Evolutionary conservation across 2,329 filamentous ascomycete genomes (phyloP).

Genomic region (Aspergillus sp.): DNA sequence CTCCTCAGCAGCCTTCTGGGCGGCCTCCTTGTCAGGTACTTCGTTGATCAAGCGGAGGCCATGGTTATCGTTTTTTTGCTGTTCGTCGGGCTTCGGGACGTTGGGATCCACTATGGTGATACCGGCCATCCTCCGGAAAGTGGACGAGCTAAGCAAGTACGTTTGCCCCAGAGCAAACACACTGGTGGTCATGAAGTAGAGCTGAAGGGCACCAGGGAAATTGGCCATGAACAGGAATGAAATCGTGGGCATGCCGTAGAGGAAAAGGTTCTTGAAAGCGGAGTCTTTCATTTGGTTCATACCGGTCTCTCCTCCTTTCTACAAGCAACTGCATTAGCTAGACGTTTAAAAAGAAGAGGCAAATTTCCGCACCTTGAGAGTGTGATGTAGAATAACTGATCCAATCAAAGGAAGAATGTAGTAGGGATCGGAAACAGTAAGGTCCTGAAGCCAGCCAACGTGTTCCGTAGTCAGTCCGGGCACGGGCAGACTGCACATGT

Average conservation of each 20-base stretch:
- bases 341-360: slow-evolving; percentile 11
- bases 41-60: slow-evolving; percentile 23
- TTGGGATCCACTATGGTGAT: slow-evolving; percentile 27
- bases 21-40: not conserved
- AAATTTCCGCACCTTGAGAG: slow-evolving; percentile 58
- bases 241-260: slow-evolving; percentile 54
- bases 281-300: slow-evolving; percentile 34
- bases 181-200: slow-evolving; percentile 60
- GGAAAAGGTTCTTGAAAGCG: slow-evolving; percentile 37
- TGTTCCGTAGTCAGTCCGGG: slow-evolving; percentile 73
- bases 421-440: slow-evolving; percentile 75
- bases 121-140: slow-evolving; percentile 32
- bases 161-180: slow-evolving; percentile 47
- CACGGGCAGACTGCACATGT: slow-evolving; percentile 76
- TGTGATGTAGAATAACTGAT: slow-evolving; percentile 57
- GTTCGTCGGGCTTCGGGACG: not conserved
- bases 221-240: slow-evolving; percentile 57
- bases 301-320: slow-evolving; percentile 44
- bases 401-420: slow-evolving; percentile 70
- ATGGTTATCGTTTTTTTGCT: slow-evolving; percentile 13
- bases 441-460: slow-evolving; percentile 74
- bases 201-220: slow-evolving; percentile 60
- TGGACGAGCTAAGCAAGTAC: slow-evolving; percentile 43
- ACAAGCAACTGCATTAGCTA: slow-evolving; percentile 10
- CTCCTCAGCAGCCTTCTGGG: slow-evolving; percentile 15